Conservation (phyloP, 2,329 filamentous ascomycete species). For the Alternaria arborescens region DNA sequence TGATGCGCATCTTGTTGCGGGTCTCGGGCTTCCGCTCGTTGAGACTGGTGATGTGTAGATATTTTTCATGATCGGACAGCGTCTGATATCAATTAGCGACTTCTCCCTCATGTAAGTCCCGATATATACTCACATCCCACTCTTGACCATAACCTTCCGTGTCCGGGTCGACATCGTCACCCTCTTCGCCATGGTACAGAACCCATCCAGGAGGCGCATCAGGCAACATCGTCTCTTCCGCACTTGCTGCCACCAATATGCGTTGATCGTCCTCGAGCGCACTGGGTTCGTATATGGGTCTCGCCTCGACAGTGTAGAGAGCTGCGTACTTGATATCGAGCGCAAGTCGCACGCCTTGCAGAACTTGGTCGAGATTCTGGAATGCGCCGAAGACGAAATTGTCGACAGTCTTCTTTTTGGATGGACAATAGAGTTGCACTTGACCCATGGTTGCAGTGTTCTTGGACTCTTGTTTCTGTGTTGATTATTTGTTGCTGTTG, state of each 20-base stretch:
- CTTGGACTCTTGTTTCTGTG: neutral
- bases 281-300: slow-evolving; percentile 13
- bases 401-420: slow-evolving; percentile 11
- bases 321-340: slow-evolving; percentile 18
- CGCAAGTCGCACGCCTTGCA: slow-evolving; percentile 21
- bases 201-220: slow-evolving; percentile 15
- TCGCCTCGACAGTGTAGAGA: slow-evolving; percentile 20
- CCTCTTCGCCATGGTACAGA: slow-evolving; percentile 19
- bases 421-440: slow-evolving; percentile 19
- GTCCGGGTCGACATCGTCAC: slow-evolving; percentile 13
- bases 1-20: slow-evolving; percentile 21
- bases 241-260: slow-evolving; percentile 13
- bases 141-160: slow-evolving; percentile 4
- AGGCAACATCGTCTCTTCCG: slow-evolving; percentile 13
- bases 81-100: neutral
- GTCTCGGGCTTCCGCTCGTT: slow-evolving; percentile 8
- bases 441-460: slow-evolving; percentile 3
- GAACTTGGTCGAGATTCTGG: slow-evolving; percentile 18
- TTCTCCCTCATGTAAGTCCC: accelerated
- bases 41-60: slow-evolving; percentile 16
- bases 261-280: slow-evolving; percentile 21
- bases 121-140: slow-evolving; percentile 12
- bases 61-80: slow-evolving; percentile 20
- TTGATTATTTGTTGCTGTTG: neutral
- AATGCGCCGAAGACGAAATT: slow-evolving; percentile 19